Base-by-base conservation (phyloP, 108 stramenopile species). In the Nannochloropsis oceanica region DNA sequence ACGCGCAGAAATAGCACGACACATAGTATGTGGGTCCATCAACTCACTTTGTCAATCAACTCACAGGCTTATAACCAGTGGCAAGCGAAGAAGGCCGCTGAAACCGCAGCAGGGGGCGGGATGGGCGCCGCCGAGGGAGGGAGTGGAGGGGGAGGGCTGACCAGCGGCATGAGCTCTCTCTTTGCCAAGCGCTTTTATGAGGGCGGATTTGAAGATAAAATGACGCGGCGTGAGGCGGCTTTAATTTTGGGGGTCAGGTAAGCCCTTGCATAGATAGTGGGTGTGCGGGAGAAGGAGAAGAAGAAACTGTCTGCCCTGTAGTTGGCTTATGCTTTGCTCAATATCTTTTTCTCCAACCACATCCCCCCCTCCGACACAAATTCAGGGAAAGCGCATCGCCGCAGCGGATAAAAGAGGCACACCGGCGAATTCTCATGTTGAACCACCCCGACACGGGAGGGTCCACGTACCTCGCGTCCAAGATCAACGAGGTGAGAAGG, bases 381-480 rank as follows among this genome's bases (percentile, higher is more conserved):
- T 5, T 34, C 34, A 91, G 99, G 3, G 97, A 98, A 88, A 94
- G 94, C 22, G 93, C 94, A 8, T 89, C 93, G 0, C 82, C 93
- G 25, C 92, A 96, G 80, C 92, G 96, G 25, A 95, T 99, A 81
- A 97, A 97, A 88, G 97, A 97, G 80, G 96, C 97, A 7, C 98
- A 99, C 92, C 94, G 98, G 8, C 94, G 96, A 82, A 88, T 99
- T 14, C 85, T 98, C 27, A 93, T 98, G 85, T 86, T 97, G 87
- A 99, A 99, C 86, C 99, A 99, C 92, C 99, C 99, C 11, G 99
- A 99, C 92, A 95, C 94, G 22, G 99, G 99, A 11, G 99, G 99
- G 43, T 96, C 95, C 44, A 97, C 95, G 27, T 98, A 94, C 85
- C 80, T 99, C 46, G 93, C 96, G 44, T 95, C 95, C 83, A 99